Evolutionary conservation across 768 basidiomycete species (phyloP).

Genomic region (Pleurotus cornucopiae): DNA sequence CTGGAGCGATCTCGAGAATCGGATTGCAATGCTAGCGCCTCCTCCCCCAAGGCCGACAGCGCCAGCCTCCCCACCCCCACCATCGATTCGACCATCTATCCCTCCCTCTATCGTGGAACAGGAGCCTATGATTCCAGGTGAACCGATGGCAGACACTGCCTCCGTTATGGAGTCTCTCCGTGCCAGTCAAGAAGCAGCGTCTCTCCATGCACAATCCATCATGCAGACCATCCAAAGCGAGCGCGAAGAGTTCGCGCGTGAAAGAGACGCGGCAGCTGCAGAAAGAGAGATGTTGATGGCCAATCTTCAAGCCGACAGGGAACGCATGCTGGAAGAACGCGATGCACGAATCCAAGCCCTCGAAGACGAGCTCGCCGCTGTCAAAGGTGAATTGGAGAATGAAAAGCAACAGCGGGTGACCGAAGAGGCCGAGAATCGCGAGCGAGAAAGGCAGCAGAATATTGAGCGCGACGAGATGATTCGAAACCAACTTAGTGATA

Average conservation of each 20-base stretch:
- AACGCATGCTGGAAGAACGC: constrained; percentile 42
- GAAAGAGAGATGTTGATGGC: constrained; percentile 52
- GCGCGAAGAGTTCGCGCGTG: constrained; percentile 52
- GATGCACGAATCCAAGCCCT: constrained; percentile 53
- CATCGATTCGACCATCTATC: constrained; percentile 1
- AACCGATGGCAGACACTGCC: constrained; percentile 25
- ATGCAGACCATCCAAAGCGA: constrained; percentile 54
- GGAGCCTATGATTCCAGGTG: constrained; percentile 3
- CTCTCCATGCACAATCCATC: constrained; percentile 54
- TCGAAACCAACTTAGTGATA: constrained; percentile 59
- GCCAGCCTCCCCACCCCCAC: background rate
- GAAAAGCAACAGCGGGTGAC: constrained; percentile 55
- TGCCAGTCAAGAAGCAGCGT: constrained; percentile 50
- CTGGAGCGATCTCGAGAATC: constrained; percentile 33
- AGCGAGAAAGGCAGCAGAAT: constrained; percentile 53
- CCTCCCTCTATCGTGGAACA: constrained; percentile 12
- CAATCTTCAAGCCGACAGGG: constrained; percentile 46
- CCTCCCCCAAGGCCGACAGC: constrained; percentile 16
- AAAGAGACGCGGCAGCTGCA: constrained; percentile 47
- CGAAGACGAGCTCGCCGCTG: constrained; percentile 57
- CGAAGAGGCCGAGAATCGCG: constrained; percentile 59
- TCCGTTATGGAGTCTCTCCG: constrained; percentile 33
- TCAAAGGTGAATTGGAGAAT: constrained; percentile 56
- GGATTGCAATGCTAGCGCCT: constrained; percentile 31
- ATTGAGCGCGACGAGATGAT: constrained; percentile 59